Percentiles rank a stretch among this genome's conserved stretches.
Evolutionary conservation across 352 stramenopile species (phyloP).

Genomic region (Globisporangium irregulare): DNA sequence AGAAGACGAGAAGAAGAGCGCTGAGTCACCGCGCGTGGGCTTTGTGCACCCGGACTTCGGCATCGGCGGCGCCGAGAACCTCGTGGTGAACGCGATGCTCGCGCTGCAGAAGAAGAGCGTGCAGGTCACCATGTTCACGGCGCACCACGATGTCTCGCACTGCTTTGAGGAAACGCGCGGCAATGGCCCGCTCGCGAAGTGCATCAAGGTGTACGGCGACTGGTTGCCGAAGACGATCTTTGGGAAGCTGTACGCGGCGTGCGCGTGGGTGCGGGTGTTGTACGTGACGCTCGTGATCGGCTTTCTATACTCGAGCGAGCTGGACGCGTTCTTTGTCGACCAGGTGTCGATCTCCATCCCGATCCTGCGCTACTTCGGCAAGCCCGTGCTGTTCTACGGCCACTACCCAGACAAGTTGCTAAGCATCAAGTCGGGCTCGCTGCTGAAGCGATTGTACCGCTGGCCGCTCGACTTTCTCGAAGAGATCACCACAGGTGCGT

Average conservation of each 20-base stretch:
- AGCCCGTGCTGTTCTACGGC: slow-evolving; percentile 97
- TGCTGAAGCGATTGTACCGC: slow-evolving; percentile 89
- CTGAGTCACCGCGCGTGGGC: slow-evolving; percentile 60
- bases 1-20: neutral
- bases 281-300: slow-evolving; percentile 85
- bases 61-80: slow-evolving; percentile 95
- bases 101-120: slow-evolving; percentile 81
- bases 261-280: slow-evolving; percentile 91
- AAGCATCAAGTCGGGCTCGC: slow-evolving; percentile 48
- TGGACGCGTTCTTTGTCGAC: slow-evolving; percentile 81
- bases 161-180: slow-evolving; percentile 94
- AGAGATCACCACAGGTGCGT: slow-evolving; percentile 89
- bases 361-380: slow-evolving; percentile 64
- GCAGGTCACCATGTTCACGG: slow-evolving; percentile 93
- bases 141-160: slow-evolving; percentile 92
- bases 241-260: slow-evolving; percentile 90
- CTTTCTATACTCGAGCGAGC: slow-evolving; percentile 34
- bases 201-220: slow-evolving; percentile 89
- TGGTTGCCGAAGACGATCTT: slow-evolving; percentile 92
- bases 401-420: slow-evolving; percentile 99
- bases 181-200: slow-evolving; percentile 66
- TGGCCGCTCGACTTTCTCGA: slow-evolving; percentile 91
- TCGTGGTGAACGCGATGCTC: slow-evolving; percentile 90
- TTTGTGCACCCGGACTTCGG: slow-evolving; percentile 98
- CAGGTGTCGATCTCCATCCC: slow-evolving; percentile 81